Conservation (phyloP, 1,284 basidiomycete genomes). For the Ganoderma meredithae region DNA sequence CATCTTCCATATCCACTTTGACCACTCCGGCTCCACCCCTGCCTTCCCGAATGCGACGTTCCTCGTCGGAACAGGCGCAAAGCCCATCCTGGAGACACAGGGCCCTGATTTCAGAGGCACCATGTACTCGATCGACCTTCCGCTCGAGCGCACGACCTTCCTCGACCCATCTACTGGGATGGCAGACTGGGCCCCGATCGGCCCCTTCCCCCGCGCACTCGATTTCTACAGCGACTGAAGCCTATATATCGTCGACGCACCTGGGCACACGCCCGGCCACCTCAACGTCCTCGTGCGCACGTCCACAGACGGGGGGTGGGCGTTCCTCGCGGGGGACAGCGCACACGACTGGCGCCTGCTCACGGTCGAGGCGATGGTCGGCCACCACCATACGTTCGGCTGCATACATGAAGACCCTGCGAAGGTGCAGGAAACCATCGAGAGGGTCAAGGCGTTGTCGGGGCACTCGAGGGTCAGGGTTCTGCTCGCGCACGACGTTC, state of each 20-base stretch:
- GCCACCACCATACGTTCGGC: conserved; percentile 35
- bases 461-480: conserved; percentile 50
- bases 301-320: conserved; percentile 59
- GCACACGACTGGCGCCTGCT: conserved; percentile 63
- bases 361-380: conserved; percentile 52
- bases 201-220: conserved; percentile 57
- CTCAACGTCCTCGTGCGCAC: conserved; percentile 62
- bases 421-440: conserved; percentile 50
- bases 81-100: conserved; percentile 44
- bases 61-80: conserved; percentile 45
- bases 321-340: conserved; percentile 62
- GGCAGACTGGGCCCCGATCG: conserved; percentile 41
- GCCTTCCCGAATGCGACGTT: conserved; percentile 39
- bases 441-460: conserved; percentile 47
- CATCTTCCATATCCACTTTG: conserved; percentile 43
- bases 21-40: conserved; percentile 43
- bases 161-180: conserved; percentile 4
- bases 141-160: conserved; percentile 53
- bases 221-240: conserved; percentile 66
- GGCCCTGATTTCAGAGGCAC: conserved; percentile 52
- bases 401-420: conserved; percentile 55
- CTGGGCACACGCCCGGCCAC: conserved; percentile 62
- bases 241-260: conserved; percentile 61
- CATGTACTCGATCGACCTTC: conserved; percentile 44
- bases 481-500: conserved; percentile 58